Percentiles rank a stretch among this genome's conserved stretches.
Conservation (phyloP, 1,284 basidiomycete species). For the Puccinia coronata region DNA sequence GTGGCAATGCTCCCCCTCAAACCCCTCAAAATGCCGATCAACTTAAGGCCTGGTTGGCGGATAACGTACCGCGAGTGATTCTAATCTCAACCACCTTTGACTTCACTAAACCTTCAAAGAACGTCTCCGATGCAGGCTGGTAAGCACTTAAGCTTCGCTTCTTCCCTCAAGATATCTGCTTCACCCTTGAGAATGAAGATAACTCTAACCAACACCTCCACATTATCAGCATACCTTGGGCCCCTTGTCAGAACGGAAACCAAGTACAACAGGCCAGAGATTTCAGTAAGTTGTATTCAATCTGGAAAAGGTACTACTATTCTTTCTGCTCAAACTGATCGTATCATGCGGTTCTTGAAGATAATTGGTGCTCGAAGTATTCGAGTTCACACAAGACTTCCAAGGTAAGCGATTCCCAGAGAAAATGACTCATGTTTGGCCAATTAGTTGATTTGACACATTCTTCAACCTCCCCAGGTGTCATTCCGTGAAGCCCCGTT, state of each 20-base stretch:
- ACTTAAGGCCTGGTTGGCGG: conserved; percentile 30
- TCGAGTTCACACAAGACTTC: background rate
- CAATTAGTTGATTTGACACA: background rate
- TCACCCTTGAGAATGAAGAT: no score
- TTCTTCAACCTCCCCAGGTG: background rate
- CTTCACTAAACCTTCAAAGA: conserved; percentile 7
- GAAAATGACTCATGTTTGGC: background rate
- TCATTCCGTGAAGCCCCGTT: conserved; percentile 2
- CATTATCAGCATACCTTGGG: background rate
- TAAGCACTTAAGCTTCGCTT: conserved; percentile 7
- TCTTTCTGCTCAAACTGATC: background rate
- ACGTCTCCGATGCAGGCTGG: conserved; percentile 22
- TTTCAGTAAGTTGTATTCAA: background rate
- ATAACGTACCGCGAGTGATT: conserved; percentile 39
- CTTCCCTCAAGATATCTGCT: background rate
- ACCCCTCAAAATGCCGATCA: background rate
- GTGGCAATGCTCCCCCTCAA: conserved; percentile 7
- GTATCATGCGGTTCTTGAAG: background rate
- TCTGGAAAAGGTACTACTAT: background rate
- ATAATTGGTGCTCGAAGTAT: conserved; percentile 11
- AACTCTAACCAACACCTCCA: background rate
- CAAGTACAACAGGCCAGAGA: conserved; percentile 20
- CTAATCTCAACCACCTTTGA: conserved; percentile 34
- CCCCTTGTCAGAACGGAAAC: conserved; percentile 24
- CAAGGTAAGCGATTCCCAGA: background rate